Conservation (phyloP, 1,139 yeast genomes). For the Geotrichum candidum region DNA sequence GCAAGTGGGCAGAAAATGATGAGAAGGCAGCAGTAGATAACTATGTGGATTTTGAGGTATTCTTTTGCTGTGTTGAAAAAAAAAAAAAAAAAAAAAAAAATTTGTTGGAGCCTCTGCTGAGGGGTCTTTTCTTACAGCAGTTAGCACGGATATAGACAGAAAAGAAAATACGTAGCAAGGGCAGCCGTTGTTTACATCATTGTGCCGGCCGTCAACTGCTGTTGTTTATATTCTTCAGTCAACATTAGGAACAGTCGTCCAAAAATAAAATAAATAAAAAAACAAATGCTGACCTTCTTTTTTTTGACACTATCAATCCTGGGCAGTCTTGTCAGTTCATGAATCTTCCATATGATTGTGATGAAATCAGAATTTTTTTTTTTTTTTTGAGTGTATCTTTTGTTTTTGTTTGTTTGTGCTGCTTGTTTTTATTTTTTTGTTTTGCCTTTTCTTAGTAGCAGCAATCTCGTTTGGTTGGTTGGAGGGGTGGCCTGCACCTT, state of each 20-base stretch:
- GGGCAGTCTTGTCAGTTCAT: neutral
- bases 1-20: neutral
- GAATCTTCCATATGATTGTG: neutral
- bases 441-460: neutral
- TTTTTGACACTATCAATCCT: neutral
- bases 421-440: no score
- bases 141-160: neutral
- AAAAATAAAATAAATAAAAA: neutral
- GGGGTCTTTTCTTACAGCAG: neutral
- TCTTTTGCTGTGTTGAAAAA: neutral
- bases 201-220: neutral
- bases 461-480: neutral
- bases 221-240: neutral
- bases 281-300: no score
- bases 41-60: neutral
- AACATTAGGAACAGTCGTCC: neutral
- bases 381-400: neutral
- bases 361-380: neutral
- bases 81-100: neutral
- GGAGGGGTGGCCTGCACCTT: neutral
- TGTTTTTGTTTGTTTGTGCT: neutral
- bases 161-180: neutral
- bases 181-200: neutral
- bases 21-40: neutral
- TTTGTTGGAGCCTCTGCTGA: neutral